Base-by-base conservation (phyloP, 2,329 filamentous ascomycete species). In the Claviceps sp. region DNA sequence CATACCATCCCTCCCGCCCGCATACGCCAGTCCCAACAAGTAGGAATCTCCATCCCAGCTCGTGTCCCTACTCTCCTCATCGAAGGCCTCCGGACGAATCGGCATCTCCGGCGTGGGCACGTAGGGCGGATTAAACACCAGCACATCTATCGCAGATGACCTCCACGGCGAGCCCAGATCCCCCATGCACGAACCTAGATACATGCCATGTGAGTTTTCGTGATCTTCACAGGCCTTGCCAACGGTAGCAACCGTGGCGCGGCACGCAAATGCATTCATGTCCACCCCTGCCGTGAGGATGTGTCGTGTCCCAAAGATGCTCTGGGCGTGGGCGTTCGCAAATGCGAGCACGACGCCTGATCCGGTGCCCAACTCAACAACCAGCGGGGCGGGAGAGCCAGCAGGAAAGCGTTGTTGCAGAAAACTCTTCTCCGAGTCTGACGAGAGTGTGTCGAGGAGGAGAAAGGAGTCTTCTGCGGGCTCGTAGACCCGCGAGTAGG, bases 91-190 rank as follows among this genome's bases (percentile, higher is more conserved):
- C 20, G 62, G 75, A 38, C 77, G 67, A 23, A 68, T 64, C 1
- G 91, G 90, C 53, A 94, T 69, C 42, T 82, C 78, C 26, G 83
- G 77, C 2, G 90, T 94, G 2, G 93, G 93, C 14, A 98, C 93
- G 64, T 98, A 98, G 0, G 93, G 93, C 50, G 93, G 93, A 64
- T 98, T 98, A 75, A 97, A 98, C 29, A 98, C 77, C 55, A 98
- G 75, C 11, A 98, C 77, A 63, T 98, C 93, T 5, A 95, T 77
- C 13, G 48, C 52, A 2, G 74, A 71, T 0, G 70, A 62, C 7
- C 77, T 75, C 42, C 94, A 69, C 0, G 83, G 71, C 2, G 76
- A 67, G 4, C 77, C 74, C 0, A 98, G 74, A 62, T 97, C 88
- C 1, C 79, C 83, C 53, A 81, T 81, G 26, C 84, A 64, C 17